Conservation (phyloP, 2,329 filamentous ascomycete genomes). For the Diaporthe caulivora region DNA sequence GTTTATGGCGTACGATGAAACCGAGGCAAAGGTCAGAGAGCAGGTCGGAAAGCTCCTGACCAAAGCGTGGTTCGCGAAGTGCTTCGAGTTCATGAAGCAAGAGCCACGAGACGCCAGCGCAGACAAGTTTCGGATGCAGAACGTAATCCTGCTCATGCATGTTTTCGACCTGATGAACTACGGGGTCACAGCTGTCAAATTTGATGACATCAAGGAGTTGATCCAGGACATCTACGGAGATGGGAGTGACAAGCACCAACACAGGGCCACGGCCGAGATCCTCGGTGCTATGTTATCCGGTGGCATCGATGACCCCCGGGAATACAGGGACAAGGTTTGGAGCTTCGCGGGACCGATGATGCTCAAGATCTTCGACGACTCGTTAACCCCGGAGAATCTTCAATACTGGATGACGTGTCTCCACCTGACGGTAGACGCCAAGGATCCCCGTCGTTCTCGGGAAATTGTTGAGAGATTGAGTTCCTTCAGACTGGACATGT, state of each 20-base stretch:
- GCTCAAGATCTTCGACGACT: constrained; percentile 87
- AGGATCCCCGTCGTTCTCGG: constrained; percentile 88
- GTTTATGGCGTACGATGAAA: constrained; percentile 81
- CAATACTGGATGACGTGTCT: constrained; percentile 96
- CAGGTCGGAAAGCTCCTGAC: constrained; percentile 86
- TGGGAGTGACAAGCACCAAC: constrained; percentile 96
- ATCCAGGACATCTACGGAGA: constrained; percentile 85
- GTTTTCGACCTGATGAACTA: constrained; percentile 91
- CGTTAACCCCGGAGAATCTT: constrained; percentile 92
- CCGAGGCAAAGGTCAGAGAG: constrained; percentile 79
- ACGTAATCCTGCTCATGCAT: constrained; percentile 87
- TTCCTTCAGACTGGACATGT: constrained; percentile 91
- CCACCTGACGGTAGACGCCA: constrained; percentile 87
- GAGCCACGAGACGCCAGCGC: constrained; percentile 86
- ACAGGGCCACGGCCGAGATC: constrained; percentile 95
- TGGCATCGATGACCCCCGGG: constrained; percentile 80
- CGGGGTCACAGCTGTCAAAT: constrained; percentile 80
- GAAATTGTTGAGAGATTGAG: constrained; percentile 87
- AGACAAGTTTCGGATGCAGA: constrained; percentile 91
- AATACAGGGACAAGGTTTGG: constrained; percentile 84
- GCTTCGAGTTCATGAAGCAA: constrained; percentile 95
- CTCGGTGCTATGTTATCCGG: constrained; percentile 86
- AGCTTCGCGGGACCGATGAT: constrained; percentile 91
- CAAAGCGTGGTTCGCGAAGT: constrained; percentile 86
- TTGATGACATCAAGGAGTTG: constrained; percentile 89